Evolutionary conservation across 2,329 filamentous ascomycete genomes (phyloP).

Genomic region (Alternaria brassicicola): DNA sequence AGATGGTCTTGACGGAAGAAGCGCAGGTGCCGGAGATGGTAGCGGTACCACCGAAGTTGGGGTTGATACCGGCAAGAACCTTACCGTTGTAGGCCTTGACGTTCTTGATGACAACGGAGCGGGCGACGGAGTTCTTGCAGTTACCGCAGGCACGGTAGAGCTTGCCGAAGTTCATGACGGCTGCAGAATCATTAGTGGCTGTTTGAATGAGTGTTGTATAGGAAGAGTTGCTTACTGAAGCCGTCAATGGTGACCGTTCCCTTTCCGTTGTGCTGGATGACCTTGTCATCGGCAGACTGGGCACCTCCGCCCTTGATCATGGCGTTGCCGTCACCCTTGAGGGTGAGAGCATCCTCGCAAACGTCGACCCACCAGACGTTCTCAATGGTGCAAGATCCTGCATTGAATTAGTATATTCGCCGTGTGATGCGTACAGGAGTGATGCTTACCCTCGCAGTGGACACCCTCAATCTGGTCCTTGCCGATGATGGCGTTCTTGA

Average conservation of each 20-base stretch:
- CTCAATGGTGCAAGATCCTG: conserved; percentile 33
- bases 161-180: conserved; percentile 47
- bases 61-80: conserved; percentile 57
- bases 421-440: not conserved
- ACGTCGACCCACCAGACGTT: conserved; percentile 51
- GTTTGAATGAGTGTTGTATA: conserved; percentile 45
- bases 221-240: conserved; percentile 39
- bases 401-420: conserved; percentile 32
- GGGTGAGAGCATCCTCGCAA: conserved; percentile 50
- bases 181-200: conserved; percentile 29
- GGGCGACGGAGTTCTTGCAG: conserved; percentile 55
- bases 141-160: conserved; percentile 58
- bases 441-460: conserved; percentile 40
- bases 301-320: conserved; percentile 52
- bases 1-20: conserved; percentile 40
- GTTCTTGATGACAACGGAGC: conserved; percentile 55
- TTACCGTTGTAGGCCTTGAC: conserved; percentile 53
- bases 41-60: conserved; percentile 58
- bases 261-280: conserved; percentile 53
- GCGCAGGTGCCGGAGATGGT: conserved; percentile 49
- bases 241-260: conserved; percentile 49
- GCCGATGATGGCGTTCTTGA: conserved; percentile 64
- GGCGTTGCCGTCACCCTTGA: conserved; percentile 48
- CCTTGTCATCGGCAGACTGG: conserved; percentile 49
- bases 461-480: conserved; percentile 52